Conservation (phyloP, 768 basidiomycete genomes). For the Mycena kentingensis region DNA sequence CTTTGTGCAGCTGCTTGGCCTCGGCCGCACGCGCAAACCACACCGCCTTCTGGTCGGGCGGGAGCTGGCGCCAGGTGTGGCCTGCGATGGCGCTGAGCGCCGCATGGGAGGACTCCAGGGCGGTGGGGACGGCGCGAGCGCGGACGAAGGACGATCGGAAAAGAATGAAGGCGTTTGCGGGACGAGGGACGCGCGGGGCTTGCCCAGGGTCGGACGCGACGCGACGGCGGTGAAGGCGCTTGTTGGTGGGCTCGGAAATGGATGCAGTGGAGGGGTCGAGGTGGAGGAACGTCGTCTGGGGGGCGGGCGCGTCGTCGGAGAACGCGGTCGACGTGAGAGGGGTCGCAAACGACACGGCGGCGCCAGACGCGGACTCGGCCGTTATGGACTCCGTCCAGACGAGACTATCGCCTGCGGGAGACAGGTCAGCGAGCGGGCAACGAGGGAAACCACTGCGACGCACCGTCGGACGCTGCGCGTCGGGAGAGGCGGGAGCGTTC, state of each 20-base stretch:
- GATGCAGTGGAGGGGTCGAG: conserved; percentile 44
- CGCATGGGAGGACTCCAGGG: conserved; percentile 56
- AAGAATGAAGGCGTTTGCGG: conserved; percentile 62
- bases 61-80: conserved; percentile 51
- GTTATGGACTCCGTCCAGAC: conserved; percentile 45
- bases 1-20: conserved; percentile 48
- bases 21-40: conserved; percentile 51
- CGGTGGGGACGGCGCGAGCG: conserved; percentile 52
- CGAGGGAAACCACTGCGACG: background rate
- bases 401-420: conserved; percentile 33
- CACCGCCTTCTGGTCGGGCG: conserved; percentile 44
- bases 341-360: conserved; percentile 50
- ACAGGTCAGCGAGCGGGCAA: background rate
- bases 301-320: conserved; percentile 29
- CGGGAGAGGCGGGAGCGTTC: conserved; percentile 20
- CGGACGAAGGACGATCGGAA: conserved; percentile 61
- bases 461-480: conserved; percentile 18
- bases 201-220: conserved; percentile 24
- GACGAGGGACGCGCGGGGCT: conserved; percentile 50
- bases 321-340: conserved; percentile 54
- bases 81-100: conserved; percentile 59
- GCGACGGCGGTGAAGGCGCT: background rate
- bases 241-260: background rate
- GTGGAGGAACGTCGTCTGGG: conserved; percentile 31
- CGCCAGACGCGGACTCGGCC: conserved; percentile 35